Base-by-base conservation (phyloP, 1,284 basidiomycete species). In the Hemileia vastatrix region DNA sequence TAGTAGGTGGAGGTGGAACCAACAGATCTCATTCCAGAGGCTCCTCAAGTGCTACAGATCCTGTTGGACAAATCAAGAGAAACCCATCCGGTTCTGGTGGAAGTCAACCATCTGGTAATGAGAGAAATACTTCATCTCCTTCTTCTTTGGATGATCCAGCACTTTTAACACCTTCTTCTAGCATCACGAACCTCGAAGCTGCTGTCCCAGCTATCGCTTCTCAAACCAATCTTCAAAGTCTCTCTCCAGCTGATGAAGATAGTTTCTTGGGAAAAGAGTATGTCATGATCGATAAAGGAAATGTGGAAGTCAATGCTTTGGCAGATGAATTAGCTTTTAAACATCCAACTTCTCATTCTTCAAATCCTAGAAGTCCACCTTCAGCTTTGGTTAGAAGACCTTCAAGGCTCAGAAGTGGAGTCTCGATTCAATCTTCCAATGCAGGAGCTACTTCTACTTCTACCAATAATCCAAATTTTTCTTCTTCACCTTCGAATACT, bases 251-350 rank as follows among this genome's bases (percentile, higher is more conserved):
- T 21, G 53, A 66, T 55, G 71, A 69, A 53, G 69, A 71, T 40
- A 71, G 71, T 56, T 66, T 76, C 11, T 67, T 76, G 6, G 76
- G 76, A 1, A 69, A 71, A 23, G 81, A 81, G 52, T 82, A 81
- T 67, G 81, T 82, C 6, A 78, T 82, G 44, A 78, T 82, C 13
- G 81, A 82, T 71, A 82, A 81, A 73, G 73, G 79, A 40, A 80
- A 78, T 2, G 80, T 82, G 15, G 80, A 82, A 70, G 79, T 81
- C 67, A 81, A 82, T 59, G 78, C 79, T 5, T 70, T 82, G 6
- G 81, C 81, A 4, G 81, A 82, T 68, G 80, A 77, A n/a, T 78
- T 59, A 70, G 76, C 68, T 6, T 27, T 15, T 36, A 36, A 9
- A 43, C 24, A n/a, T 24, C 13, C 27, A n/a, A 1, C 4, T 1